Base-by-base conservation (phyloP, 192 early-diverging fungal genomes). In the Coemansia sp. region DNA sequence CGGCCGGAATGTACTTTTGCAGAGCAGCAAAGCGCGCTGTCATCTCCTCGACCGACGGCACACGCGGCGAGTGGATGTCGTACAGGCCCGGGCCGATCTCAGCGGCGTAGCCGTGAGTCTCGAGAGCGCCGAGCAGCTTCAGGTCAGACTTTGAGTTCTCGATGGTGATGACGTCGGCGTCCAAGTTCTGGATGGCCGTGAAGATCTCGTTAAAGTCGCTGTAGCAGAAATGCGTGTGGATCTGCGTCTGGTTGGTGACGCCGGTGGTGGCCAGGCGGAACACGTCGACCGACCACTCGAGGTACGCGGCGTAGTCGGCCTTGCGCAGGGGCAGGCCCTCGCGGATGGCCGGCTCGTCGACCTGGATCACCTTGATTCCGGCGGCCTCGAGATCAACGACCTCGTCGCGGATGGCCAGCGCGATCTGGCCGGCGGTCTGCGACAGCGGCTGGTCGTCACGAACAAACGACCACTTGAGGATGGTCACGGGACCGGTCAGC, bases 211-310 rank as follows among this genome's bases (percentile, higher is more conserved):
- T 93, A 80, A 98, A 98, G 81, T 98, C 97, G 77, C 88, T 90
- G 89, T 98, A 98, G 85, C 96, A 98, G 89, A 98, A 95, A 83
- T 97, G 95, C 52, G 91, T 90, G 88, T 98, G 97, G 81, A 98
- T 95, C 84, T 98, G 94, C 44, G 94, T 96, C 44, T 85, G 84
- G 73, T 93, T 86, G 26, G 72, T 60, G 34, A 98, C 97, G 65
- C 89, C 91, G 25, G 88, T 84, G 59, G 93, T 94, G 55, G 94
- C 84, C 53, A 98, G 85, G 67, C 90, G 86, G 90, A 98, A 98
- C 34, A 91, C 86, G 38, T 89, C 87, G 60, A 95, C 95, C 53
- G 97, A 92, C 97, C 97, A 98, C 62, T 91, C 81, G 71, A 98
- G 89, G 83, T 98, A 98, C 38, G 79, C 86, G 52, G 86, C 87